phyloP scores from a whole-genome alignment of 768 basidiomycete species.

The Cystobasidium ongulense region DNA sequence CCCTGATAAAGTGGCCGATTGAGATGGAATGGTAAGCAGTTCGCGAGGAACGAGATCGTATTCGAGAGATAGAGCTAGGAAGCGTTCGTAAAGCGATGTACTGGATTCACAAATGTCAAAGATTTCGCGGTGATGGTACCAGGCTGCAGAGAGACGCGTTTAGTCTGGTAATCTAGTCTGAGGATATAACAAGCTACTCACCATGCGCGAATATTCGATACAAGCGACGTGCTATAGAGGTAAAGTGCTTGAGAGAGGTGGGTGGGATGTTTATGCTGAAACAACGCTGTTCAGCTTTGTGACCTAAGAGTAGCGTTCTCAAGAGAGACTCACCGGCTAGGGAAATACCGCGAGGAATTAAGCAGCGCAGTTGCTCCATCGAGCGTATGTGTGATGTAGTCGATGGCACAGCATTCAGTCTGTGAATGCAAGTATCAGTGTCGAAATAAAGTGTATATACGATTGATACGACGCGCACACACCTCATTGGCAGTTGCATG shows the following conservation, averaged over 20 bases:
- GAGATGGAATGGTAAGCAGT: conserved; percentile 24
- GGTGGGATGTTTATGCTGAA: conserved; percentile 68
- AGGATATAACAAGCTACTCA: conserved; percentile 51
- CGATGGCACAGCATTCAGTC: conserved; percentile 76
- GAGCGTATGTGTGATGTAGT: conserved; percentile 85
- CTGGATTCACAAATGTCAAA: conserved; percentile 32
- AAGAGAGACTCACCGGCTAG: conserved; percentile 37
- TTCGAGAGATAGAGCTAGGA: conserved; percentile 18
- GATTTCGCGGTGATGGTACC: conserved; percentile 32
- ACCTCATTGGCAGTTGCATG: conserved; percentile 51
- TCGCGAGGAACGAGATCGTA: conserved; percentile 33
- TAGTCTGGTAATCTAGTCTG: neutral
- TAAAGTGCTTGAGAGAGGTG: conserved; percentile 76
- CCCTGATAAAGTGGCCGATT: neutral
- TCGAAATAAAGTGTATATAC: too few relatives aligned
- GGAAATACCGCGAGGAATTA: conserved; percentile 78
- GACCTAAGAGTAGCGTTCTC: neutral
- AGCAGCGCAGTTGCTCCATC: conserved; percentile 87
- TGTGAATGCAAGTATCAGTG: too few relatives aligned
- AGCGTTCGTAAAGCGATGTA: conserved; percentile 28
- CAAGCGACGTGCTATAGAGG: conserved; percentile 77
- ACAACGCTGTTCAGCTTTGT: neutral
- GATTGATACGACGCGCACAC: neutral
- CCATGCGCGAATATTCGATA: conserved; percentile 94
- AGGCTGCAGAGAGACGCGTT: neutral